A percentile compares a stretch with the other conserved stretches of the same genome.
Conservation (phyloP, 148 eudicot genomes). For the Fagopyrum homotropicum region DNA sequence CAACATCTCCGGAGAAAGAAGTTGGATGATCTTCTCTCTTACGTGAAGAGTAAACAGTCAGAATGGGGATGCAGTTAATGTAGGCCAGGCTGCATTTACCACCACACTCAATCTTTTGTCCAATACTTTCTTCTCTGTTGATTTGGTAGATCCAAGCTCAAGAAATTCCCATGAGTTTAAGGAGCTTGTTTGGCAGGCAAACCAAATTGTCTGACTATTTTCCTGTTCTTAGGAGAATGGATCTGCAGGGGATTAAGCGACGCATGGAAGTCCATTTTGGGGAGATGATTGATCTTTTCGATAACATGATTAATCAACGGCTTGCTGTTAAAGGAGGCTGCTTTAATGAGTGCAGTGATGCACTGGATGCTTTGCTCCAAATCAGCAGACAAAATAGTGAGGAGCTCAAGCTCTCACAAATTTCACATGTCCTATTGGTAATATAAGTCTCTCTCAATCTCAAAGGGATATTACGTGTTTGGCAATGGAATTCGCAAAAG, state of each 20-base stretch:
- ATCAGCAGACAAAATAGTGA: slow-evolving; percentile 17
- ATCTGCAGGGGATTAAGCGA: slow-evolving; percentile 23
- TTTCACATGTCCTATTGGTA: slow-evolving; percentile 27
- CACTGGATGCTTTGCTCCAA: slow-evolving; percentile 23
- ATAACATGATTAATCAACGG: slow-evolving; percentile 21
- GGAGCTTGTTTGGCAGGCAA: slow-evolving; percentile 20
- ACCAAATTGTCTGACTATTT: slow-evolving; percentile 35
- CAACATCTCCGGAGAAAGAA: slow-evolving; percentile 14
- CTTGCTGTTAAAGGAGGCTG: neutral
- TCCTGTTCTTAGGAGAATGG: slow-evolving; percentile 16
- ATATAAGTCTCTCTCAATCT: too few relatives aligned
- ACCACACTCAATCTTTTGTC: slow-evolving; percentile 29
- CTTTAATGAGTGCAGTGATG: slow-evolving; percentile 14
- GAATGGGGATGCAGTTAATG: slow-evolving; percentile 21
- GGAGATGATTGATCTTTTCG: slow-evolving; percentile 20
- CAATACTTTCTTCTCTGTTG: slow-evolving; percentile 30
- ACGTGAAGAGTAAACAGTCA: slow-evolving; percentile 16
- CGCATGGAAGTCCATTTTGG: slow-evolving; percentile 17
- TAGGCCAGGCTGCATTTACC: slow-evolving; percentile 26
- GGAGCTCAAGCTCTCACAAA: slow-evolving; percentile 15
- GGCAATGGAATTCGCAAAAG: too few relatives aligned
- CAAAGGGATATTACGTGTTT: too few relatives aligned
- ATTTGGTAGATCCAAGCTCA: slow-evolving; percentile 19
- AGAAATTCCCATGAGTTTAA: slow-evolving; percentile 13
- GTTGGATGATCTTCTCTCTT: slow-evolving; percentile 21